Conservation (phyloP, 306 rosid species). For the Gleditsia sinensis region DNA sequence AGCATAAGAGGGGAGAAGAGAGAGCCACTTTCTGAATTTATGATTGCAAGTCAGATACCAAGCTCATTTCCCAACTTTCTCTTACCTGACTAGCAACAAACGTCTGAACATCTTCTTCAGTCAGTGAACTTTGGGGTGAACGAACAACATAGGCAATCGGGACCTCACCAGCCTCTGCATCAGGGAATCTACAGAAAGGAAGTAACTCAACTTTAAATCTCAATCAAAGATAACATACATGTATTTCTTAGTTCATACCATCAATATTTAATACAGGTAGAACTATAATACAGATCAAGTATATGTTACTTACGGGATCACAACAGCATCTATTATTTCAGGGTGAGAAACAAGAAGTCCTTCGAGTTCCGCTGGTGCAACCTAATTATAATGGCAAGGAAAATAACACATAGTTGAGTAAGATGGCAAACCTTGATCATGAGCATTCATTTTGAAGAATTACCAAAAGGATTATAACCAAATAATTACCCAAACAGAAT, state of each 20-base stretch:
- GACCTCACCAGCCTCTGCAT: conserved; percentile 94
- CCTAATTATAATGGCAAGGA: conserved; percentile 46
- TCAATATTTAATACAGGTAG: not conserved
- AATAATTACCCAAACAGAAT: not conserved
- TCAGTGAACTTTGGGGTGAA: conserved; percentile 67
- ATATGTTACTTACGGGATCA: conserved; percentile 76
- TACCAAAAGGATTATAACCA: not conserved
- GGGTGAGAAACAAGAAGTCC: conserved; percentile 93
- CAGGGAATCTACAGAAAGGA: conserved; percentile 66
- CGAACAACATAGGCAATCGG: conserved; percentile 82
- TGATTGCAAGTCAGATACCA: conserved; percentile 6
- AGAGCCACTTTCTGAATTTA: conserved; percentile 4
- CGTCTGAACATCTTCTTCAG: conserved; percentile 67
- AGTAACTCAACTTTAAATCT: conserved; percentile 22
- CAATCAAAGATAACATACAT: not conserved
- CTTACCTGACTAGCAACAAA: conserved; percentile 74
- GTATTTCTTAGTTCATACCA: not conserved
- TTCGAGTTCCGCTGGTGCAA: conserved; percentile 98
- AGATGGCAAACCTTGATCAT: not conserved
- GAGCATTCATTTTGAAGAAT: not conserved
- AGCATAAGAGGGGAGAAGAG: not conserved
- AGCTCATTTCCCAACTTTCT: not conserved
- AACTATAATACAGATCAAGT: not conserved
- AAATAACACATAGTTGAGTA: conserved; percentile 8
- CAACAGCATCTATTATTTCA: conserved; percentile 90